phyloP scores from a whole-genome alignment of 2,329 filamentous ascomycete genomes.

The Ophiostoma tasmaniense region DNA sequence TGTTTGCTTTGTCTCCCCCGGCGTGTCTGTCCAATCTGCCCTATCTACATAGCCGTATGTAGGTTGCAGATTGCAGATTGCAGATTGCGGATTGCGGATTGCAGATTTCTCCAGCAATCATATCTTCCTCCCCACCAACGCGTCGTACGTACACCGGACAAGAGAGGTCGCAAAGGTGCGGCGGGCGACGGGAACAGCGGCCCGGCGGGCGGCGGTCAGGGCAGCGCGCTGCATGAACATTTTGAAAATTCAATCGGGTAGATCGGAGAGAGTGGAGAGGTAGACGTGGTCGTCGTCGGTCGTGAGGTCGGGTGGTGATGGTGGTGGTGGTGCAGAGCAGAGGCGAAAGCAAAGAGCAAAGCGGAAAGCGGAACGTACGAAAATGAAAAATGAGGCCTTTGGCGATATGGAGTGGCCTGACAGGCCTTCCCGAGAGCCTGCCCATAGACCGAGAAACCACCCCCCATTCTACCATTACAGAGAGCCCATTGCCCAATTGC shows the following conservation, averaged over 20 bases:
- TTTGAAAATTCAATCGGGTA: neutral
- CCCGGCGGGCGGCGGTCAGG: conserved; percentile 52
- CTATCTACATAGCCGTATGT: neutral
- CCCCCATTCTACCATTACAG: neutral
- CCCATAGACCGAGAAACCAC: conserved; percentile 19
- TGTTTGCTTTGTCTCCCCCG: neutral
- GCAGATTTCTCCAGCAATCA: neutral
- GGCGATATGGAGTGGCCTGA: conserved; percentile 21
- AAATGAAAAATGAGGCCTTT: conserved; percentile 20
- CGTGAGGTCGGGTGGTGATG: conserved; percentile 5
- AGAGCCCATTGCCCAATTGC: conserved; percentile 4
- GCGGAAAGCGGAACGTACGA: neutral
- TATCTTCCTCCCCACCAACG: neutral
- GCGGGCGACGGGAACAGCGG: conserved; percentile 45
- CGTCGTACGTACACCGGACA: conserved; percentile 46
- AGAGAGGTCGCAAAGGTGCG: conserved; percentile 54
- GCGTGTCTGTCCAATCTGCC: too few species aligned
- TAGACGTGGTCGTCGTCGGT: neutral
- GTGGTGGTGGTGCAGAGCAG: conserved; percentile 1
- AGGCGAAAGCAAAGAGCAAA: conserved; percentile 2
- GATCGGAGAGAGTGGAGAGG: neutral
- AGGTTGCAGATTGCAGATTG: too few species aligned
- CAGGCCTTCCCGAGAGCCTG: conserved; percentile 14
- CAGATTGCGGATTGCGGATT: too few species aligned
- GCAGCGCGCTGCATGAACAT: conserved; percentile 61